Evolutionary conservation across 805 yeast species (phyloP).

Genomic region (Ogataea methylovora): DNA sequence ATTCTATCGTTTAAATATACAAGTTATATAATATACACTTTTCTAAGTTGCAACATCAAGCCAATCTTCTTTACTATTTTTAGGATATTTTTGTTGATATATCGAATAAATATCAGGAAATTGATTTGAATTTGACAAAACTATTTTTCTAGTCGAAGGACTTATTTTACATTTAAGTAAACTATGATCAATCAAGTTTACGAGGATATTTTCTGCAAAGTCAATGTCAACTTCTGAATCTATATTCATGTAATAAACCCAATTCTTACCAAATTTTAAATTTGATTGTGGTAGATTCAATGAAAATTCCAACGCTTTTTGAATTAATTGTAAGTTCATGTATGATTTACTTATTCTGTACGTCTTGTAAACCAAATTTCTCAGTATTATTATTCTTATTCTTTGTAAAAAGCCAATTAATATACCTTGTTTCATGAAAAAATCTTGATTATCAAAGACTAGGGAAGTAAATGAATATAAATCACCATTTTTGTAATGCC

Average conservation of each 20-base stretch:
- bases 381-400: constrained; percentile 33
- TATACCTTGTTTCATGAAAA: constrained; percentile 30
- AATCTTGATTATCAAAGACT: constrained; percentile 28
- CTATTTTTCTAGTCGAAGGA: constrained; percentile 13
- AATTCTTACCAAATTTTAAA: constrained; percentile 4
- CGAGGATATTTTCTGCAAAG: constrained; percentile 41
- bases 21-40: no score
- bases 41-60: constrained; percentile 16
- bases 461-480: constrained; percentile 25
- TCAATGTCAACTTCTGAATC: constrained; percentile 25
- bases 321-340: constrained; percentile 15
- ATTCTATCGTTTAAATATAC: no score
- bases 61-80: constrained; percentile 21
- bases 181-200: constrained; percentile 46
- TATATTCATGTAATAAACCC: constrained; percentile 12
- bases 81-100: constrained; percentile 12
- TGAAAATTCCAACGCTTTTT: constrained; percentile 18
- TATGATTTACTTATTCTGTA: constrained; percentile 7
- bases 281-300: constrained; percentile 6
- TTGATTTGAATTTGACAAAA: constrained; percentile 20
- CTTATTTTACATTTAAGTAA: constrained; percentile 44
- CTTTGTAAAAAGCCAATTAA: constrained; percentile 40
- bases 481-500: constrained; percentile 34
- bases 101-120: constrained; percentile 20
- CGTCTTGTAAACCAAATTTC: constrained; percentile 30